These are phyloP conservation scores for Pseudogymnoascus sp. DNA, from an alignment of 2,329 filamentous ascomycete species.

Conservation along the genomic window DNA sequence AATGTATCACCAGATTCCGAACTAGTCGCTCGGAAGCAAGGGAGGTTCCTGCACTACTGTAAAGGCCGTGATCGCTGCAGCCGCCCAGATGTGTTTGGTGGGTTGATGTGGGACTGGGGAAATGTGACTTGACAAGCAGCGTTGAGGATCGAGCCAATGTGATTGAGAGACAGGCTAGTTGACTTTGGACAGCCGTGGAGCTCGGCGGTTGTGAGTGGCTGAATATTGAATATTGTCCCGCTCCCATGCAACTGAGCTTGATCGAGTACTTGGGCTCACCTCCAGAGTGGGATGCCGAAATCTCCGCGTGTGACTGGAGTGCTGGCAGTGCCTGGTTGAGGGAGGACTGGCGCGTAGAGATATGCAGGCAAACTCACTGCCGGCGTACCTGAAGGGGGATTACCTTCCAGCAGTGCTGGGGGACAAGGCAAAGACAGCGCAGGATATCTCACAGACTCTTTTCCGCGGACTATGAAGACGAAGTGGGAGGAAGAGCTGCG, in stretches of 20 bases:
- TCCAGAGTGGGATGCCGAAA: background rate
- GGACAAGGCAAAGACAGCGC: background rate
- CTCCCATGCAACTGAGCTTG: conserved; percentile 5
- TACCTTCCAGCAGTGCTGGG: background rate
- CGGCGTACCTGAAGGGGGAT: background rate
- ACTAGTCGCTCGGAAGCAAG: conserved; percentile 4
- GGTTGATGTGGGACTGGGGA: conserved; percentile 4
- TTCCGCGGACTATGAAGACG: background rate
- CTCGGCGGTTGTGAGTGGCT: background rate
- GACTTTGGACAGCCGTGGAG: background rate
- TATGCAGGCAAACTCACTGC: conserved; percentile 1
- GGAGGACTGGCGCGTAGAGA: conserved; percentile 5
- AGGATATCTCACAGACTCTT: background rate
- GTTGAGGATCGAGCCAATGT: conserved; percentile 2
- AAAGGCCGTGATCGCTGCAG: conserved; percentile 5
- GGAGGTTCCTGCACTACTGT: conserved; percentile 6
- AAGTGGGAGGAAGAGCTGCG: background rate
- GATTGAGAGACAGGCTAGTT: background rate
- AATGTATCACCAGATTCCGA: conserved; percentile 3
- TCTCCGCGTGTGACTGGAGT: conserved; percentile 1
- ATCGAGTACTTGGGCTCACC: background rate
- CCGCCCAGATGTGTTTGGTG: conserved; percentile 4
- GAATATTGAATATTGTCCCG: conserved; percentile 4
- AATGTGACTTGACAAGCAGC: background rate
- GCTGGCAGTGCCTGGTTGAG: background rate